Evolutionary conservation across 2,329 filamentous ascomycete genomes (phyloP).

Genomic region (Aureobasidium melanogenum): DNA sequence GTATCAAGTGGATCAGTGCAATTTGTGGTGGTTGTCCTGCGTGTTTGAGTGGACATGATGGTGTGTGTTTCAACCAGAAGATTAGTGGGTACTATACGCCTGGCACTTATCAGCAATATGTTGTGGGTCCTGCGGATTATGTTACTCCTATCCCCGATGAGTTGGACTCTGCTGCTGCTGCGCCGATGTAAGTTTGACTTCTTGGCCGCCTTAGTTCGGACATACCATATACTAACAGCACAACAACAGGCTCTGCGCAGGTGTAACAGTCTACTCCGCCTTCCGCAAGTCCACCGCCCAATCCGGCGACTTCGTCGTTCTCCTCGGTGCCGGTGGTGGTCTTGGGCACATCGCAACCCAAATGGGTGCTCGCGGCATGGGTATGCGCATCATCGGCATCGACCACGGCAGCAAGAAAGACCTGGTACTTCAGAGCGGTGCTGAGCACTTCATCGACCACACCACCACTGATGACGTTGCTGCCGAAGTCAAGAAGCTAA

Average conservation of each 20-base stretch:
- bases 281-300: slow-evolving; percentile 52
- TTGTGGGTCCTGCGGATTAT: slow-evolving; percentile 54
- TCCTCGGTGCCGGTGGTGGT: slow-evolving; percentile 30
- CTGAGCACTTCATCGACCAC: slow-evolving; percentile 58
- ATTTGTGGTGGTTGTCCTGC: slow-evolving; percentile 47
- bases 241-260: slow-evolving; percentile 46
- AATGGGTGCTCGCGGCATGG: slow-evolving; percentile 52
- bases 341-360: slow-evolving; percentile 58
- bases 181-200: slow-evolving; percentile 41
- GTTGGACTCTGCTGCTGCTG: slow-evolving; percentile 51
- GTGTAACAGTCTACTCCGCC: slow-evolving; percentile 58
- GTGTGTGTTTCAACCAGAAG: slow-evolving; percentile 46
- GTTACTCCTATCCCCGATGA: slow-evolving; percentile 60
- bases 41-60: slow-evolving; percentile 48
- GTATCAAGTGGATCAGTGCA: slow-evolving; percentile 58
- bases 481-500: slow-evolving; percentile 48
- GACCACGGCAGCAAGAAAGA: slow-evolving; percentile 58
- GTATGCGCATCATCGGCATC: slow-evolving; percentile 55
- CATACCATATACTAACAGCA: too few species aligned
- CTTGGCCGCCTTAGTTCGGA: too few species aligned
- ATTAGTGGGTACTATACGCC: slow-evolving; percentile 60
- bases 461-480: slow-evolving; percentile 43
- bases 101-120: slow-evolving; percentile 63
- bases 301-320: slow-evolving; percentile 52
- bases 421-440: slow-evolving; percentile 50